Percentiles rank a stretch among this genome's conserved stretches.
phyloP scores from a whole-genome alignment of 208 protist species.

The Acanthamoeba quina region DNA sequence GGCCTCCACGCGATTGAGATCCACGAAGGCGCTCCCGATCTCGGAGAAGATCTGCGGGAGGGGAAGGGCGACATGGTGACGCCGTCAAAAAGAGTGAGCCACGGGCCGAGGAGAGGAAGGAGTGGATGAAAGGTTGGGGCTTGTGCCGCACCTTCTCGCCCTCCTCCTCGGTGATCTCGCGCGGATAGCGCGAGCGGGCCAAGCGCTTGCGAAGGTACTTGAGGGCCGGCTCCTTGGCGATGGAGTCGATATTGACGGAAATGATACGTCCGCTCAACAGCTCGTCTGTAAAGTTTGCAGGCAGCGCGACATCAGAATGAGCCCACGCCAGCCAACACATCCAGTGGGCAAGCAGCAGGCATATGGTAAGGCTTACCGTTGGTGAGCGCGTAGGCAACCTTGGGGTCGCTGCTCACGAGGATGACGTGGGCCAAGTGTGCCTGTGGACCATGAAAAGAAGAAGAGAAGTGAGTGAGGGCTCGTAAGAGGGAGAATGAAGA shows the following conservation, averaged over 20 bases:
- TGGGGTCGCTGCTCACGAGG: slow-evolving; percentile 36
- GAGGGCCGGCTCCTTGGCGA: slow-evolving; percentile 37
- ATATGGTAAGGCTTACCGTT: background rate
- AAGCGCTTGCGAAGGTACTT: slow-evolving; percentile 19
- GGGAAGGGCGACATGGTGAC: background rate
- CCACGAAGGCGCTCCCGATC: slow-evolving; percentile 21
- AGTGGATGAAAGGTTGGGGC: too few species aligned
- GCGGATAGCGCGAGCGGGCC: slow-evolving; percentile 42
- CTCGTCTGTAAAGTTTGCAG: background rate
- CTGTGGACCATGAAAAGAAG: background rate
- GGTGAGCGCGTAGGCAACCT: slow-evolving; percentile 20
- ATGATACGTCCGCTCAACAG: slow-evolving; percentile 31
- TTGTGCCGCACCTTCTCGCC: slow-evolving; percentile 16
- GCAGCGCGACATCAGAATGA: background rate
- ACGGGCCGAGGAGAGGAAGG: too few species aligned
- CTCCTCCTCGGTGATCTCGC: slow-evolving; percentile 44
- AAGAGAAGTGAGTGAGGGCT: too few species aligned
- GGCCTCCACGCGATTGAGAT: slow-evolving; percentile 53
- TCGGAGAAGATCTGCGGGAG: slow-evolving; percentile 21
- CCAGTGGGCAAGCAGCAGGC: background rate
- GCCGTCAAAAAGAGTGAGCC: background rate
- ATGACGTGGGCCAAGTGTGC: slow-evolving; percentile 46
- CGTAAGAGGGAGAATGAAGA: too few species aligned
- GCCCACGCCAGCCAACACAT: too few species aligned
- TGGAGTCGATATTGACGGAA: slow-evolving; percentile 33